Evolutionary conservation across 352 stramenopile genomes (phyloP), one percentile per base, ranked within the genome.

Genomic region (Stephanocyclus meneghinianus): DNA sequence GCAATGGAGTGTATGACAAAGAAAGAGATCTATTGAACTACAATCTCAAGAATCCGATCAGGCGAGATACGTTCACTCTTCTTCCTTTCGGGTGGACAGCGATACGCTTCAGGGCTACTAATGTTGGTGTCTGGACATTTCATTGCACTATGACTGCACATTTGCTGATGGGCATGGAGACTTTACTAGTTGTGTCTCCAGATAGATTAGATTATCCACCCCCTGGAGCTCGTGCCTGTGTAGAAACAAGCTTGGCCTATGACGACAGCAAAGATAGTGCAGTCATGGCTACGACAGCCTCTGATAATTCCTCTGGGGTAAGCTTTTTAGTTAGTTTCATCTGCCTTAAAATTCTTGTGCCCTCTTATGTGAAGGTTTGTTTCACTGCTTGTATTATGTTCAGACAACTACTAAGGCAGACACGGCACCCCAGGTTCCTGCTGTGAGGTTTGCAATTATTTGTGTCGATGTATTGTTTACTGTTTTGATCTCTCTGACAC

Each of bases 11-110:
- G 3, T 85, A 73, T 66, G 63, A 76, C 65, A 18, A 66, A 44
- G 60, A 50, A 47, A 73, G 9, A n/a, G 71, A 65, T 73, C 2
- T 61, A 8, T 29, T 29, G 7, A 59, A 4, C 18, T 78, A 68
- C 71, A 78, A 78, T 73, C 66, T 78, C 35, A 26, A 66, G n/a
- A 78, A 78, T 66, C 71, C 71, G 21, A 37, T 78, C 21, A 32
- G 65, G 13, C 60, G 71, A 30, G 71, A 78, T 47, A 78, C 71
- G 18, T 21, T 66, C 16, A 73, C 26, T 73, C 16, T 78, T 3
- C 66, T 66, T 29, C 71, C 71, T 35, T 62, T 67, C n/a, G 71
- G 71, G 18, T 78, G 71, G 71, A 69, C 64, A 11, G 72, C 63
- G 11, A 18, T 80, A 7, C 72, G 72, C 21, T 69, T 80, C 29